These are phyloP conservation scores for Hypoxylon sp. DNA, from an alignment of 2,329 filamentous ascomycete species.

Conservation along the genomic window DNA sequence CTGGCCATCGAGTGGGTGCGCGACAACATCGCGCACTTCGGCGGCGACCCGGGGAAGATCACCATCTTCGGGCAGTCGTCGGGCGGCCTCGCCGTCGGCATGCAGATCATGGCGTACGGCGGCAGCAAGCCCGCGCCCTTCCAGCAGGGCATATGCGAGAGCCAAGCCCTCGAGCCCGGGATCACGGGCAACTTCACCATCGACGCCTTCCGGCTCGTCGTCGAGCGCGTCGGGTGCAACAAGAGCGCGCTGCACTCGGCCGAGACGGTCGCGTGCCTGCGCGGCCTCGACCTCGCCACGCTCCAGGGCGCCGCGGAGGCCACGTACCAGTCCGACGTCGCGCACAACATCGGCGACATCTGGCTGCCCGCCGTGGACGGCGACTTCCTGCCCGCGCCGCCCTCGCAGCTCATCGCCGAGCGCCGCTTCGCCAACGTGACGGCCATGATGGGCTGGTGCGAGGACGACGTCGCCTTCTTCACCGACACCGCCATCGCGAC, in stretches of 20 bases:
- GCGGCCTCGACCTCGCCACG: constrained; percentile 56
- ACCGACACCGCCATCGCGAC: constrained; percentile 57
- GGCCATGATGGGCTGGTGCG: constrained; percentile 59
- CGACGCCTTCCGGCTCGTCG: constrained; percentile 59
- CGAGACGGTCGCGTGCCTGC: constrained; percentile 61
- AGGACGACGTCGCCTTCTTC: constrained; percentile 60
- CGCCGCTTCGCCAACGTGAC: constrained; percentile 58
- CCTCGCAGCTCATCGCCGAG: constrained; percentile 56
- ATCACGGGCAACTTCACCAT: constrained; percentile 62
- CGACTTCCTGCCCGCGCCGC: constrained; percentile 61
- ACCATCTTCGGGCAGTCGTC: constrained; percentile 58
- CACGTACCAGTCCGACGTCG: constrained; percentile 57
- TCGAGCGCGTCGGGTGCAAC: constrained; percentile 59
- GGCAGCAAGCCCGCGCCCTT: constrained; percentile 59
- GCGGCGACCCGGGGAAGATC: constrained; percentile 58
- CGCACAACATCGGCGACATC: constrained; percentile 63
- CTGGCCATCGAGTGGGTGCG: constrained; percentile 61
- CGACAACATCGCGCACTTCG: constrained; percentile 60
- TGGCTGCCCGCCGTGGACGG: constrained; percentile 64
- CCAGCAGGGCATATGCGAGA: constrained; percentile 60
- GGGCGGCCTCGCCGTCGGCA: constrained; percentile 57
- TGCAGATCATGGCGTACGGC: constrained; percentile 64
- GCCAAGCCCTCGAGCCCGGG: constrained; percentile 64
- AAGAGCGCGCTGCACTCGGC: constrained; percentile 55
- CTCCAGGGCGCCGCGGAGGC: constrained; percentile 59